Base-by-base conservation (phyloP, 129 eudicot genomes). In the Lonicera japonica region DNA sequence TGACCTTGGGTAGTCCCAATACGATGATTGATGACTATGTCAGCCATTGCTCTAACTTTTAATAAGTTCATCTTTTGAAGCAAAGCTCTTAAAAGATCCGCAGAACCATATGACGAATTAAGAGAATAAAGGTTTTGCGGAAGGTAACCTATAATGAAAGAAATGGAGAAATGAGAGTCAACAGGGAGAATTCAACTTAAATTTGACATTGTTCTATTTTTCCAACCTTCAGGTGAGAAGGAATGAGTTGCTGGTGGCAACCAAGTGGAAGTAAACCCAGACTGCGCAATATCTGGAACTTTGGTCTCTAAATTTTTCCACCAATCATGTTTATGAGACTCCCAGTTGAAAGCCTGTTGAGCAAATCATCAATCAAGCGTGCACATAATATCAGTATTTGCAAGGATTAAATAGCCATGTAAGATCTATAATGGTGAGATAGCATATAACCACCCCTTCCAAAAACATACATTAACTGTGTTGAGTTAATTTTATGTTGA, bases 201-300 rank as follows among this genome's bases (percentile, higher is more conserved):
- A 18, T 21, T 51, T 17, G 21, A 22, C 14, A 43, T 36, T 53
- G 19, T 64, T 21, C 46, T 40, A 15, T 70, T 56, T 22, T 64
- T 36, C n/a, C 25, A 65, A 90, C 97, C 97, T 86, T 90, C 85
- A 25, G 87, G 86, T 21, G 95, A 25, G 58, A 81, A 86, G 16
- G 97, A 90, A 61, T 90, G 71, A 67, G 82, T 67, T 38, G 87
- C 78, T 23, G 97, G 97, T 58, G 97, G 97, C 71, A 90, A 75
- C 97, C 97, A 90, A 19, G 83, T 92, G n/a, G 97, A 81, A 38
- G 97, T 90, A 58, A 90, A 86, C 68, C 95, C 97, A 17, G 89
- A 83, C 25, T 86, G 64, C 60, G 95, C 84, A 59, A 90, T 90
- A 72, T 90, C 97, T 0, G 83, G 79, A 64, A 86, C 81, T 77